phyloP scores from a whole-genome alignment of 2,329 filamentous ascomycete genomes.

The Sporothrix euskadiensis region DNA sequence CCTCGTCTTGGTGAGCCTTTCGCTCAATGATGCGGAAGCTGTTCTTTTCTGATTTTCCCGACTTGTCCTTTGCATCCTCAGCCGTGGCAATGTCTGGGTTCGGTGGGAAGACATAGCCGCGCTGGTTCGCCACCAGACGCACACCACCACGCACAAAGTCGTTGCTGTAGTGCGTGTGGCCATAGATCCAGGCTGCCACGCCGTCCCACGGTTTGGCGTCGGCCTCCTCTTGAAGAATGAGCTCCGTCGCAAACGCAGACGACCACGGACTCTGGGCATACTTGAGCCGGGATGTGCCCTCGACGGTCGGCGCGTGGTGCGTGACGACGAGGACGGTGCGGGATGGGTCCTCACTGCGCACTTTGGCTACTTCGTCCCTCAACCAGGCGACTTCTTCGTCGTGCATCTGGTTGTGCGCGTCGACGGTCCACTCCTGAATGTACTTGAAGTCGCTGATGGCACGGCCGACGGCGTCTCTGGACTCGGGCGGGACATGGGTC shows the following conservation, averaged over 20 bases:
- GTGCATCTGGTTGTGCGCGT: constrained; percentile 52
- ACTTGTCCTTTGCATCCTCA: neutral
- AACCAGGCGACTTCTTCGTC: constrained; percentile 48
- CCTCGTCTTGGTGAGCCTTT: constrained; percentile 9
- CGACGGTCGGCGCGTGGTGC: constrained; percentile 53
- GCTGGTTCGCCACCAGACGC: constrained; percentile 47
- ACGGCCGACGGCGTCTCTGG: constrained; percentile 43
- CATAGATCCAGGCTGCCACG: constrained; percentile 49
- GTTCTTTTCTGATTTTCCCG: neutral
- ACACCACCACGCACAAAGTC: constrained; percentile 41
- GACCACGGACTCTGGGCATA: constrained; percentile 41
- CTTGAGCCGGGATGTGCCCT: constrained; percentile 46
- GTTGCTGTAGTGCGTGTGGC: constrained; percentile 51
- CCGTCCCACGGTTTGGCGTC: constrained; percentile 25
- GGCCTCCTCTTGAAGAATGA: constrained; percentile 34
- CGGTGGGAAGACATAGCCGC: constrained; percentile 30
- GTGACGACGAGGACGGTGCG: constrained; percentile 51
- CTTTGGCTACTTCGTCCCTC: constrained; percentile 33
- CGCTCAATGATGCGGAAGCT: neutral
- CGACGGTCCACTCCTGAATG: constrained; percentile 53
- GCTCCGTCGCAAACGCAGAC: constrained; percentile 56
- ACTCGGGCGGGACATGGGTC: constrained; percentile 49
- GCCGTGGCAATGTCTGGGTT: neutral
- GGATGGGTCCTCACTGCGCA: neutral
- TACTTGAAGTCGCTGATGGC: constrained; percentile 55